Percentiles rank a stretch among this genome's conserved stretches.
Conservation (phyloP, 495 filamentous ascomycete genomes). For the Hypoxylon perforatum region DNA sequence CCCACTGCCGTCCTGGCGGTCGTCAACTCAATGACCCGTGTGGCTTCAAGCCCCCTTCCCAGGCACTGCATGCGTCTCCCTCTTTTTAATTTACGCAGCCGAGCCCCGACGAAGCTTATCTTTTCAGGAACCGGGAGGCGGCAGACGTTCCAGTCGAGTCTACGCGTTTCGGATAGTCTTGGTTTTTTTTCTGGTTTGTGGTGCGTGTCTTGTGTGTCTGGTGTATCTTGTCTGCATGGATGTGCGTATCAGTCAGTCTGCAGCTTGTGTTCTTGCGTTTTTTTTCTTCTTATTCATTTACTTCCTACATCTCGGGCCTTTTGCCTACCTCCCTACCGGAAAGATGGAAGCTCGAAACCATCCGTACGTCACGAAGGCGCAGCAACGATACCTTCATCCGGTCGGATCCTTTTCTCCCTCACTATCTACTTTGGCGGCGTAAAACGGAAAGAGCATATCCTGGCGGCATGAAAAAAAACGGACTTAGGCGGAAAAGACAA, state of each 20-base stretch:
- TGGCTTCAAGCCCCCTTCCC: conserved; percentile 24
- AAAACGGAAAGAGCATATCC: conserved; percentile 30
- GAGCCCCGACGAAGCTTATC: conserved; percentile 20
- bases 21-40: conserved; percentile 32
- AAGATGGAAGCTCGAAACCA: conserved; percentile 3
- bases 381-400: conserved; percentile 16
- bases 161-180: too few relatives aligned
- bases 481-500: conserved; percentile 28
- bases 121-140: conserved; percentile 21
- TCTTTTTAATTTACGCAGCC: conserved; percentile 19
- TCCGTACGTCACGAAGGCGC: conserved; percentile 10
- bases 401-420: conserved; percentile 21
- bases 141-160: background rate
- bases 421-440: conserved; percentile 13
- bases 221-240: conserved; percentile 19
- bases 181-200: too few relatives aligned
- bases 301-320: conserved; percentile 6
- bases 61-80: conserved; percentile 3
- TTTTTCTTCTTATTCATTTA: conserved; percentile 14
- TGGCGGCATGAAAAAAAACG: conserved; percentile 23
- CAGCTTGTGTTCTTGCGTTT: background rate
- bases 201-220: conserved; percentile 17
- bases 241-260: conserved; percentile 14
- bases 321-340: background rate
- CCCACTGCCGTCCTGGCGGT: conserved; percentile 28